Base-by-base conservation (phyloP, 2,329 filamentous ascomycete species). In the Aschersonia sp. region DNA sequence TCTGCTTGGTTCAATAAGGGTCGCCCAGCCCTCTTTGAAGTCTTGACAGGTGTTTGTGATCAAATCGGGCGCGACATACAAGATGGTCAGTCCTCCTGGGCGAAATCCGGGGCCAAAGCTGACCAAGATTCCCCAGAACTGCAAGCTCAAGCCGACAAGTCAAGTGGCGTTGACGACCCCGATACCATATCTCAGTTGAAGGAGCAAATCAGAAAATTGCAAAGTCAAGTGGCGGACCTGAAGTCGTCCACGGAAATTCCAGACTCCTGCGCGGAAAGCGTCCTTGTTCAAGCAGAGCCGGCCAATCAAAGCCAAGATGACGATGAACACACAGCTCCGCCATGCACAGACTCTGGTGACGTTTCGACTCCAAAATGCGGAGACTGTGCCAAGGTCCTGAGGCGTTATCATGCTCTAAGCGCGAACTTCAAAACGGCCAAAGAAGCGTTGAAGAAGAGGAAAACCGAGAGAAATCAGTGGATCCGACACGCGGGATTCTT, bases 391-490 rank as follows among this genome's bases (percentile, higher is more conserved):
- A 66, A 64, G 44, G 54, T 73, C 2, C 59, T 65, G 31, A 57
- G 59, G 28, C 70, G 64, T 46, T 71, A 71, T 47, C 59, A 61
- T 35, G 65, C 65, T 4, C 56, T 75, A 45, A 65, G 56, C 31
- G 58, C 57, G 45, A 68, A 61, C 51, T 70, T 70, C 55, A 72
- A 63, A 48, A 63, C 54, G 2, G 61, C 68, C 44, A 65, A 65
- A 48, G 61, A 61, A 9, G 59, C 63, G 5, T 59, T 70, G 6
- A 56, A 59, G 32, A 69, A 65, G 52, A 65, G 66, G 45, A 69
- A 67, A 31, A 60, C 64, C 1, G 64, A 69, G 30, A 65, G 66
- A 4, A 62, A 71, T 5, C 54, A 57, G 32, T 78, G 74, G 74
- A 61, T 64, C 30, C 58, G 61, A 5, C 69, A 74, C 47, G 68